Conservation (phyloP, 331 rosid genomes). For the Acacia concinna region DNA sequence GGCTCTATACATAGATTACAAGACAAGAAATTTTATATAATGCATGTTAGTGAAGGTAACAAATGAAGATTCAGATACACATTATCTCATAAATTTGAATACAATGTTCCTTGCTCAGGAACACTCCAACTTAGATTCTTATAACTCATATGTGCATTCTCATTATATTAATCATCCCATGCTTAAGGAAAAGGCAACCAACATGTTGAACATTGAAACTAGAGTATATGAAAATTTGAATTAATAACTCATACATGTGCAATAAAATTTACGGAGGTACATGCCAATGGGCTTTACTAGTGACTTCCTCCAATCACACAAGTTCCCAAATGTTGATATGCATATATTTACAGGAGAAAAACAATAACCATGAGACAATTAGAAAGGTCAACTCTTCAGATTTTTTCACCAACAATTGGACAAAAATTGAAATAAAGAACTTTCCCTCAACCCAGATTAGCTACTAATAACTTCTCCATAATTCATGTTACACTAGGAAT, state of each 20-base stretch:
- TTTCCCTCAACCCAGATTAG: background rate
- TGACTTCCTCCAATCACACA: conserved; percentile 10
- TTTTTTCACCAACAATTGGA: background rate
- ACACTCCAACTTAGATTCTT: background rate
- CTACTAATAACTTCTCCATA: background rate
- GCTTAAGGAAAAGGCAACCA: no score
- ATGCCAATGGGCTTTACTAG: background rate
- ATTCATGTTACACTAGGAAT: background rate
- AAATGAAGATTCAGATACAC: background rate
- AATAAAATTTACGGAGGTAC: no score
- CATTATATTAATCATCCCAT: no score
- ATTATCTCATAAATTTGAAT: background rate
- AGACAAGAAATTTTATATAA: no score
- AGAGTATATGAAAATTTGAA: background rate
- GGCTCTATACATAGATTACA: no score
- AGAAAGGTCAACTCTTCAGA: background rate
- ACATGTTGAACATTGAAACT: no score
- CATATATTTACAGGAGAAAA: background rate
- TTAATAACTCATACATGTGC: background rate
- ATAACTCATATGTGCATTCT: no score
- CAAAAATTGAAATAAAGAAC: background rate
- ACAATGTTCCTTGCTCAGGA: background rate
- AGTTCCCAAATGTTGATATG: background rate
- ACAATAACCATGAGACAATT: conserved; percentile 2
- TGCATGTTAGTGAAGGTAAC: no score